A percentile compares a stretch with the other conserved stretches of the same genome.
Conservation (phyloP, 306 rosid species). For the Inga laurina region DNA sequence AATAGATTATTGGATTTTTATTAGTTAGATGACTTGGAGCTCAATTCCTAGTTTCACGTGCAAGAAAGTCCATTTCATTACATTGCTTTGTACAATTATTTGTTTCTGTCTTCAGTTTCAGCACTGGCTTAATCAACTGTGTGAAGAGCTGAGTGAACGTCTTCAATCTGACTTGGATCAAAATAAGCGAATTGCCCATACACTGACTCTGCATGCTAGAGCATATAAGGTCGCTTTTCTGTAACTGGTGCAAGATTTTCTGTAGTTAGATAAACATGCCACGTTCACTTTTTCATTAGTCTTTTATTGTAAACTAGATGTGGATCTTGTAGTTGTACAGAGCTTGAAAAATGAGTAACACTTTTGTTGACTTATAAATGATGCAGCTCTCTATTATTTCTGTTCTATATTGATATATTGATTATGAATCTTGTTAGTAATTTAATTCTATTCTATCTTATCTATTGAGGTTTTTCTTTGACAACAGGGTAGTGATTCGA, state of each 20-base stretch:
- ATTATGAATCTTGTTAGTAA: constrained; percentile 11
- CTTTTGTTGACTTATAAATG: background rate
- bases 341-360: background rate
- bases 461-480: constrained; percentile 36
- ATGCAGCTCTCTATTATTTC: background rate
- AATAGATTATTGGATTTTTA: background rate
- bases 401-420: background rate
- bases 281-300: constrained; percentile 2
- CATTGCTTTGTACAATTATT: constrained; percentile 8
- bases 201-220: constrained; percentile 76
- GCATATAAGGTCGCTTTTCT: constrained; percentile 63
- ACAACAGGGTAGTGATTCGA: constrained; percentile 73
- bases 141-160: constrained; percentile 86
- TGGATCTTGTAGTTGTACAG: background rate
- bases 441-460: constrained; percentile 20
- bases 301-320: background rate
- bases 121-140: constrained; percentile 83
- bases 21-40: background rate
- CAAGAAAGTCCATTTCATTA: constrained; percentile 7
- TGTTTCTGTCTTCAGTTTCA: constrained; percentile 60
- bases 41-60: background rate
- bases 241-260: constrained; percentile 22
- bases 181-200: constrained; percentile 85
- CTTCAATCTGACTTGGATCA: constrained; percentile 71
- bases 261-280: constrained; percentile 8